Base-by-base conservation (phyloP, 1,139 yeast genomes). In the Hyphopichia pseudoburtonii region DNA sequence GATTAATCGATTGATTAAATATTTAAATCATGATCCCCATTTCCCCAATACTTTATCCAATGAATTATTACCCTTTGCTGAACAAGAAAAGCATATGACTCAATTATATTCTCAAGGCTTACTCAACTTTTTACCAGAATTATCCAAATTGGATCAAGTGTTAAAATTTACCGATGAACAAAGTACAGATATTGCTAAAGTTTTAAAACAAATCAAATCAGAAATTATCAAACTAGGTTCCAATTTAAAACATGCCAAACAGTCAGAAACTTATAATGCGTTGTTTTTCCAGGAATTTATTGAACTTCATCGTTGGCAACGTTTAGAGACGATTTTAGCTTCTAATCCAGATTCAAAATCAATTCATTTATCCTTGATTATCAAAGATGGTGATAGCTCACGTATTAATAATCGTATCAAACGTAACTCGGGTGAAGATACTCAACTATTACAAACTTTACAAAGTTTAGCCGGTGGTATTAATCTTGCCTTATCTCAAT, bases 241-340 rank as follows among this genome's bases (percentile, higher is more conserved):
- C 9, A 54, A 57, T 24, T 60, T 57, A 41, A 49, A 54, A 34
- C 39, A 41, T 5, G 17, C 30, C 6, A 34, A 34, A 14, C 11
- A 23, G 6, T 17, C 12, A 19, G 29, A 24, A 11, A 34, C 36
- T 19, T 41, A 41, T 12, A 47, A 50, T 26, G 37, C 47, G 5
- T 38, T 46, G 14, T 60, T 55, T 37, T 58, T 60, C 37, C 45
- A 46, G 24, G 41, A 55, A 14, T 50, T 56, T 16, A 52, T 64
- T 35, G 61, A 59, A 33, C 50, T 54, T 15, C 55, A 56, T 39
- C 49, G 64, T 24, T 62, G 62, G 43, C 52, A 49, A 35, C 45
- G 46, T 12, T 51, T 64, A 43, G 51, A 48, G 32, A 29, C 32
- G 4, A 48, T 60, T 19, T 48, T 64, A 40, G 47, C 40, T 14